Percentiles rank a stretch among this genome's conserved stretches.
These are phyloP conservation scores for Purshia tridentata DNA, from an alignment of 306 rosid species.

Conservation along the genomic window DNA sequence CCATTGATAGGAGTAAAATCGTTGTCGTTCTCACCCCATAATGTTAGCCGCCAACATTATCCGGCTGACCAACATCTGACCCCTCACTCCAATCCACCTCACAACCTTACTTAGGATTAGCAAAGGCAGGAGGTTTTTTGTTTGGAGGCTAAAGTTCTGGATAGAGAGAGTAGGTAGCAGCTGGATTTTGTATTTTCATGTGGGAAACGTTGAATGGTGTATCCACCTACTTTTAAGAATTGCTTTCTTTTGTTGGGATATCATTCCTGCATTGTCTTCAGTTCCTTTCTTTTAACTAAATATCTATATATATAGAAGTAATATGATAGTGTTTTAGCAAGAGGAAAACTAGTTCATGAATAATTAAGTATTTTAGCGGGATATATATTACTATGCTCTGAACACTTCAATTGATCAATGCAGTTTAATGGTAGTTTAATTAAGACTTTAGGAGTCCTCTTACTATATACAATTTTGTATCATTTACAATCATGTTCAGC, in stretches of 20 bases:
- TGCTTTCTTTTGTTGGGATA: background rate
- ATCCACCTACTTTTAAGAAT: background rate
- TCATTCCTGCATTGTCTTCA: background rate
- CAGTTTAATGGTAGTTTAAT: too few species aligned
- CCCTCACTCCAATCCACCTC: slow-evolving; percentile 44
- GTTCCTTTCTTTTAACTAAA: background rate
- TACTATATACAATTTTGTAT: too few species aligned
- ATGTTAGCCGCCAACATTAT: slow-evolving; percentile 46
- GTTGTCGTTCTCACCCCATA: slow-evolving; percentile 14
- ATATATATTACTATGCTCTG: too few species aligned
- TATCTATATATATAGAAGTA: too few species aligned
- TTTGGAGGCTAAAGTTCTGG: slow-evolving; percentile 39
- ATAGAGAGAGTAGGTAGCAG: slow-evolving; percentile 26
- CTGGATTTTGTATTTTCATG: slow-evolving; percentile 52
- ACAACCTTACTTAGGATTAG: slow-evolving; percentile 40
- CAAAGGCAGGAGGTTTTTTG: slow-evolving; percentile 45
- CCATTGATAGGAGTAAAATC: slow-evolving; percentile 35
- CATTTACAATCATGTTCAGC: too few species aligned
- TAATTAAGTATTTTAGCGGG: too few species aligned
- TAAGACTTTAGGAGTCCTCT: too few species aligned
- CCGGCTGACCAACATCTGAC: slow-evolving; percentile 54
- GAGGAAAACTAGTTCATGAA: too few species aligned
- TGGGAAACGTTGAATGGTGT: slow-evolving; percentile 33
- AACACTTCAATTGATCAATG: too few species aligned
- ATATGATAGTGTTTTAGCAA: too few species aligned